A percentile compares a stretch with the other conserved stretches of the same genome.
Conservation (phyloP, 1,284 basidiomycete genomes). For the Apiotrichum gracile region DNA sequence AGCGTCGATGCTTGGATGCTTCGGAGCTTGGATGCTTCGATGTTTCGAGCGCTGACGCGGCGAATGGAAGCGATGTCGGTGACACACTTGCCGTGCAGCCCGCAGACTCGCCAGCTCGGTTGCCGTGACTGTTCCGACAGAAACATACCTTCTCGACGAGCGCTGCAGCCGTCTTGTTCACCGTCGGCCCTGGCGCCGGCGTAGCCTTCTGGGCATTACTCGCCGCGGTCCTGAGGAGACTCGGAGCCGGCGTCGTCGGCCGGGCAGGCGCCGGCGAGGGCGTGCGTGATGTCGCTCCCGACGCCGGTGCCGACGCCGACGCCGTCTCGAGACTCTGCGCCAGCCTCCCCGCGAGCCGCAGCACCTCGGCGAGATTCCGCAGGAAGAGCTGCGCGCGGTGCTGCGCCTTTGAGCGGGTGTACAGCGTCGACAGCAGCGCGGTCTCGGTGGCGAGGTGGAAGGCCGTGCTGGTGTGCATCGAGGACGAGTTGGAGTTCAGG, state of each 20-base stretch:
- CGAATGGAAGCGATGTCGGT: no score
- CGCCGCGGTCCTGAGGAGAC: no score
- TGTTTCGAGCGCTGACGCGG: no score
- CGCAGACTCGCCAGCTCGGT: no score
- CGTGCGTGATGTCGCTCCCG: no score
- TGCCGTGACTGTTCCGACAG: background rate
- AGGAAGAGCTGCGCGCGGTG: conserved; percentile 29
- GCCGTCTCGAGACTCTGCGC: background rate
- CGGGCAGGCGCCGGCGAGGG: no score
- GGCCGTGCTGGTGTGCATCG: conserved; percentile 12
- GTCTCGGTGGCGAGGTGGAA: conserved; percentile 22
- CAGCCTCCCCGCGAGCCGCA: conserved; percentile 4
- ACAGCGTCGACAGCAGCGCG: conserved; percentile 13
- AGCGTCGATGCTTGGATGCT: no score
- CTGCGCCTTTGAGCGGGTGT: conserved; percentile 18
- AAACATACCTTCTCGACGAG: background rate
- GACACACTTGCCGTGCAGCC: no score
- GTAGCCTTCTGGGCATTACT: no score
- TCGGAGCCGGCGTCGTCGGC: no score
- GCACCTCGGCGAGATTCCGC: conserved; percentile 9
- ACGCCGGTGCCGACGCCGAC: background rate
- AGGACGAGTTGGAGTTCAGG: no score
- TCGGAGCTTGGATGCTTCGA: no score
- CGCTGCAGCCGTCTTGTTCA: background rate
- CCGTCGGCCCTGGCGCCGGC: background rate